Base-by-base conservation (phyloP, 2,329 filamentous ascomycete species). In the Phaeophleospora eucalypticola region DNA sequence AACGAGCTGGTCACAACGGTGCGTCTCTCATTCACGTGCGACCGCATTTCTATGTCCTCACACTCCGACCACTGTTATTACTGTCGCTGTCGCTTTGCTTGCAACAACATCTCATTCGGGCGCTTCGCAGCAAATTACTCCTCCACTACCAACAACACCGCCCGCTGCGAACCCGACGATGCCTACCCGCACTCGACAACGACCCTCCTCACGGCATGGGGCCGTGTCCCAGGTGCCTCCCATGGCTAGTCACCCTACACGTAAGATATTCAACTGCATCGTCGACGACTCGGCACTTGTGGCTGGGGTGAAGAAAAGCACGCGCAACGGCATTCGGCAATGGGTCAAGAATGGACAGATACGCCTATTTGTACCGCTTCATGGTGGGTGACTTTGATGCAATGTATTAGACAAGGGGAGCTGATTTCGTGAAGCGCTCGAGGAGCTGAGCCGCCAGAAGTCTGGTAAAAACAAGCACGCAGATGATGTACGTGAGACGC, bases 181-280 rank as follows among this genome's bases (percentile, higher is more conserved):
- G 44, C 58, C 48, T 17, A 60, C 60, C 58, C 56, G 59, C 49
- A 34, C 57, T 41, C 54, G 59, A 48, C 53, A 45, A 42, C 61
- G 60, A 36, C 60, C 61, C 6, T 42, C 47, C 29, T 63, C 60
- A 21, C 57, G 57, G 43, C 56, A 63, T 36, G 56, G 49, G 53
- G 46, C 55, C 20, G 46, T 34, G 4, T 37, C 45, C 36, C 32
- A 41, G 35, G 36, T 45, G 38, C 44, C 45, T 44, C 32, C 48
- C 32, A 18, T 54, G 46, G 45, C 35, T 18, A 33, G 45, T 14
- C 45, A 45, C 15, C 59, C 63, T 19, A 49, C 54, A 10, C 68
- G 72, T 55, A 76, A 75, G 65, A 58, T 75, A 47, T 76, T 77
- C 69, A 76, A 76, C 65, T 76, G 73, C 61, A 76, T 76, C 53